Evolutionary conservation across 73 alveolate genomes (phyloP), one percentile per base, ranked within the genome.

Genomic region (Paramecium caudatum): DNA sequence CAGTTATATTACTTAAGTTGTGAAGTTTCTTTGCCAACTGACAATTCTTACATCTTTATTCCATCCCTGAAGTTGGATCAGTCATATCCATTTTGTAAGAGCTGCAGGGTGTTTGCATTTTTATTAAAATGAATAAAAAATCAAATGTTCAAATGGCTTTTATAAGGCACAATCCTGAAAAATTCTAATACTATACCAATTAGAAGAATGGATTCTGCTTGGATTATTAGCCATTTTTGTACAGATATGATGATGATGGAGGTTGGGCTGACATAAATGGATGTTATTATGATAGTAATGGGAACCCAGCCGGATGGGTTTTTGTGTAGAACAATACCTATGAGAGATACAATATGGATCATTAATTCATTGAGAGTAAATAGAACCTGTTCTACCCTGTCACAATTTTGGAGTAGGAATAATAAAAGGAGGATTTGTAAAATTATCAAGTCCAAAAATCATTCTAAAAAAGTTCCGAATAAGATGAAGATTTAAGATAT

Each of bases 251-350:
- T 55, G 80, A 55, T 1, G 8, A 10, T 55, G 80, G 30, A 25
- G 80, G 84, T 13, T 68, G 84, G 84, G 84, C 84, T 12, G 84
- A 68, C 34, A 17, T 10, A 9, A 23, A 68, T 68, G 84, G 84
- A 68, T 68, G 84, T 16, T 68, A 68, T 68, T 68, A 68, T 68
- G 84, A 68, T 37, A 68, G 34, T 8, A 37, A 68, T 37, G 25
- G 84, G 8, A n/a, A n/a, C 5, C 84, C 84, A 32, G 84, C 84
- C 19, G 84, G 84, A 34, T 68, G 84, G 84, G 50, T 68, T 3
- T 32, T 34, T 34, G 61, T 68, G 2, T 25, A 3, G 36, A 0
- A 68, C 7, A 30, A 36, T 68, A 0, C 2, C 10, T 68, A 1
- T 37, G 19, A 13, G 1, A 68, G 50, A 68, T 68, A 1, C 34